Conservation (phyloP, 805 yeast genomes). For the Ogataea saltuana region DNA sequence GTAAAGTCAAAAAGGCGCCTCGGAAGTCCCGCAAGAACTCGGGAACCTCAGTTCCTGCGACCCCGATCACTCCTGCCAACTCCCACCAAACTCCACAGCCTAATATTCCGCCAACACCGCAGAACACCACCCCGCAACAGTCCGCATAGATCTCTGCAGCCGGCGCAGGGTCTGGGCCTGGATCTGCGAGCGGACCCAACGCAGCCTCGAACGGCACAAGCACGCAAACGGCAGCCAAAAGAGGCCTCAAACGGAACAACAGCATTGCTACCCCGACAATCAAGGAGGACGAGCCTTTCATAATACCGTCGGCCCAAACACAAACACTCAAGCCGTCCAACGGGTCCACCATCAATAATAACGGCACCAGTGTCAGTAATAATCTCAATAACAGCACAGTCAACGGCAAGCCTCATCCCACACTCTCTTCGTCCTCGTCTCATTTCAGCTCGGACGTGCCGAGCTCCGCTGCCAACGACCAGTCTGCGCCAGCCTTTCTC, state of each 20-base stretch:
- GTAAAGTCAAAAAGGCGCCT: conserved; percentile 24
- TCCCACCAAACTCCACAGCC: conserved; percentile 31
- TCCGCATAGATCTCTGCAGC: conserved; percentile 12
- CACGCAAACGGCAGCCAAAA: conserved; percentile 17
- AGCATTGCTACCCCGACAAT: conserved; percentile 31
- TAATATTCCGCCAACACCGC: conserved; percentile 25
- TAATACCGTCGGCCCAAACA: conserved; percentile 7
- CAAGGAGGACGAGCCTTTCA: conserved; percentile 30
- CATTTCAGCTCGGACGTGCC: conserved; percentile 20
- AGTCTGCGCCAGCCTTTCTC: conserved; percentile 22
- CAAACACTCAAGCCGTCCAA: conserved; percentile 3
- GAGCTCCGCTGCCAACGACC: conserved; percentile 19
- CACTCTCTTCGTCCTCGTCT: conserved; percentile 13
- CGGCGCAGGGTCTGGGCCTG: neutral
- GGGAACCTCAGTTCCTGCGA: conserved; percentile 34
- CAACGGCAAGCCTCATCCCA: conserved; percentile 4
- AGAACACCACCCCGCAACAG: conserved; percentile 25
- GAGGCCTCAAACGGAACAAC: conserved; percentile 24
- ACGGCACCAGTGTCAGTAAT: conserved; percentile 9
- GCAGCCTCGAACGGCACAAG: neutral
- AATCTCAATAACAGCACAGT: conserved; percentile 9
- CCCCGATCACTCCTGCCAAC: conserved; percentile 37
- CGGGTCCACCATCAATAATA: conserved; percentile 1
- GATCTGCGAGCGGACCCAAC: neutral
- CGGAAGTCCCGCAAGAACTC: conserved; percentile 30